These are phyloP conservation scores for Pythium sp. DNA, from an alignment of 352 stramenopile genomes.

Conservation along the genomic window DNA sequence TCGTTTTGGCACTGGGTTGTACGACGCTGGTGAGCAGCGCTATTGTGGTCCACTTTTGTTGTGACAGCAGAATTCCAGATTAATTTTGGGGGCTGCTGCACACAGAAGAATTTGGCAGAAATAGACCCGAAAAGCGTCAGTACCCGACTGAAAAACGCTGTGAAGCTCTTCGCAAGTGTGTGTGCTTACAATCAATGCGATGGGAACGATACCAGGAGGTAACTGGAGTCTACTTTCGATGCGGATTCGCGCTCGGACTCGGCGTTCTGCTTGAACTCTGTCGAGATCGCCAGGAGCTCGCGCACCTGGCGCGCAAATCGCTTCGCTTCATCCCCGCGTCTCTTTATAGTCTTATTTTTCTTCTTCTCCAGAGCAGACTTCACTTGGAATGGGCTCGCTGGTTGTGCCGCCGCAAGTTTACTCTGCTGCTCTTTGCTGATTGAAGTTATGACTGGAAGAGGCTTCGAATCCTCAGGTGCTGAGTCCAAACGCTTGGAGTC, in stretches of 20 bases:
- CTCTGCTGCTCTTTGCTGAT: background rate
- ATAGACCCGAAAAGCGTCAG: background rate
- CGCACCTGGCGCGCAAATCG: conserved; percentile 11
- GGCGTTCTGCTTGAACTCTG: conserved; percentile 1
- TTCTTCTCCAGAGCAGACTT: background rate
- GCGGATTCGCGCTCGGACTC: background rate
- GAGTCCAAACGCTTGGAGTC: background rate
- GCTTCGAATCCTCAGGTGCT: background rate
- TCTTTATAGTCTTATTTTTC: background rate
- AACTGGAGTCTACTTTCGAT: background rate
- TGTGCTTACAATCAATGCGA: background rate
- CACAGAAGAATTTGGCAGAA: background rate
- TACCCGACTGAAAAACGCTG: background rate
- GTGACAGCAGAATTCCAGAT: background rate
- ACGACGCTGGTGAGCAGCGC: background rate
- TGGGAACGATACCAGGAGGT: background rate
- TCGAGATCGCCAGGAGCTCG: conserved; percentile 11
- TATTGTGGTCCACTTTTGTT: background rate
- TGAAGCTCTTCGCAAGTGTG: background rate
- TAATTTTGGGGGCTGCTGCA: background rate
- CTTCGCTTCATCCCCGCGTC: background rate
- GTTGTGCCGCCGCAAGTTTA: background rate
- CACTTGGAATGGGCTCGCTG: background rate
- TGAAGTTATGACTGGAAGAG: background rate
- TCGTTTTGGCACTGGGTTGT: background rate